A percentile compares a stretch with the other conserved stretches of the same genome.
phyloP scores from a whole-genome alignment of 306 rosid species.

The Vigna angularis region DNA sequence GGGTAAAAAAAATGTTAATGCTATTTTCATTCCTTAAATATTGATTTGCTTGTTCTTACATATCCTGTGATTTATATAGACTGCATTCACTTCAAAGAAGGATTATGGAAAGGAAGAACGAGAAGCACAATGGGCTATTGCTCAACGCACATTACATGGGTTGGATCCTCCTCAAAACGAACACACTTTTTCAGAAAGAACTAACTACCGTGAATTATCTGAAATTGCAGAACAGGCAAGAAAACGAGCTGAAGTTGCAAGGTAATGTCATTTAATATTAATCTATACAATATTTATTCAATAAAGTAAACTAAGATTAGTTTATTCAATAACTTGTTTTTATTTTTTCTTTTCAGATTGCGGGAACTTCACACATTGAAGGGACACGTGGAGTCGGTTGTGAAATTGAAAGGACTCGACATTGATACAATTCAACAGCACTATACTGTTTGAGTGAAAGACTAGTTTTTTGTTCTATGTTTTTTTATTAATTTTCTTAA shows the following conservation, averaged over 20 bases:
- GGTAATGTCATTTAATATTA: conserved; percentile 41
- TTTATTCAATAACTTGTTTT: background rate
- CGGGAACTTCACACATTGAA: conserved; percentile 86
- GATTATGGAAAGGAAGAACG: conserved; percentile 77
- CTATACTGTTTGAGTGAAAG: conserved; percentile 64
- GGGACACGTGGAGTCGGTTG: conserved; percentile 84
- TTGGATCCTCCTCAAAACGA: conserved; percentile 59
- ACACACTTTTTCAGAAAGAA: conserved; percentile 46
- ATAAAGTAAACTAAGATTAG: background rate
- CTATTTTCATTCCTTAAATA: background rate
- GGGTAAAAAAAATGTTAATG: conserved; percentile 38
- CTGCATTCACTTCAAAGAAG: conserved; percentile 77
- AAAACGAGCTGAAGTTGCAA: conserved; percentile 75
- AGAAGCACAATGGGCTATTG: conserved; percentile 84
- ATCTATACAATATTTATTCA: background rate
- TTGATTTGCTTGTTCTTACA: background rate
- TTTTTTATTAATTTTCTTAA: conserved; percentile 10
- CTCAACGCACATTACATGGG: conserved; percentile 71
- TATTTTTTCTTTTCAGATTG: conserved; percentile 52
- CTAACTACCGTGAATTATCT: conserved; percentile 57
- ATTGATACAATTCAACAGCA: conserved; percentile 80
- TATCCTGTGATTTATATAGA: conserved; percentile 40
- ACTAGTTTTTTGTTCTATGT: background rate
- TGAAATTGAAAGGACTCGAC: conserved; percentile 80
- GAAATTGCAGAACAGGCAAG: conserved; percentile 75